Evolutionary conservation across 352 stramenopile species (phyloP).

Genomic region (Globisporangium echinulatum): DNA sequence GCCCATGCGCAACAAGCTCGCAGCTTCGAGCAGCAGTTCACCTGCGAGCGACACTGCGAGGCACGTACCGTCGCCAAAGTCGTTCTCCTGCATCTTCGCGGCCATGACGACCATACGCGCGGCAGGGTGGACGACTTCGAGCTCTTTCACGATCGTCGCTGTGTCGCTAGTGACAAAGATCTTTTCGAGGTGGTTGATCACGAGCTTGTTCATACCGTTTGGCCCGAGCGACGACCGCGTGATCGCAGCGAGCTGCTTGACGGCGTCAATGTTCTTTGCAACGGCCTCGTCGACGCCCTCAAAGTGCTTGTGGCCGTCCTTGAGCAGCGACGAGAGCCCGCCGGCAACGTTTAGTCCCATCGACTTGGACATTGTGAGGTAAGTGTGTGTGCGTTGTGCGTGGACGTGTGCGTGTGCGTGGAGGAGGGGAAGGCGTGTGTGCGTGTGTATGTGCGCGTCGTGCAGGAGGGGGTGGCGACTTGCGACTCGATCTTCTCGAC

Average conservation of each 20-base stretch:
- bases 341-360: constrained; percentile 95
- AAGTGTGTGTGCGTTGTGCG: constrained; percentile 1
- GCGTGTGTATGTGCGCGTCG: neutral
- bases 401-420: too few relatives aligned
- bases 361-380: constrained; percentile 76
- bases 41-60: constrained; percentile 96
- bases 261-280: constrained; percentile 98
- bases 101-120: constrained; percentile 98
- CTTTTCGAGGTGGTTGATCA: constrained; percentile 99
- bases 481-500: neutral
- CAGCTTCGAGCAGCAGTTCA: constrained; percentile 95
- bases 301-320: constrained; percentile 96
- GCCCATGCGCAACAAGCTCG: constrained; percentile 96
- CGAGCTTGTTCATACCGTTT: constrained; percentile 99
- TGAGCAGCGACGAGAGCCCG: constrained; percentile 96
- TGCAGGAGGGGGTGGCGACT: neutral
- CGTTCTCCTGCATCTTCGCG: constrained; percentile 97
- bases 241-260: constrained; percentile 97
- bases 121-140: constrained; percentile 97
- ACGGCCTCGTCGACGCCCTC: constrained; percentile 94
- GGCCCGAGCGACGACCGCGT: constrained; percentile 96
- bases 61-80: constrained; percentile 96
- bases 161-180: constrained; percentile 99
- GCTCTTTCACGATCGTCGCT: constrained; percentile 98
- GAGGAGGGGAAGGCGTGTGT: neutral